phyloP scores from a whole-genome alignment of 2,329 filamentous ascomycete genomes.

The Alternaria novae-zelandiae region DNA sequence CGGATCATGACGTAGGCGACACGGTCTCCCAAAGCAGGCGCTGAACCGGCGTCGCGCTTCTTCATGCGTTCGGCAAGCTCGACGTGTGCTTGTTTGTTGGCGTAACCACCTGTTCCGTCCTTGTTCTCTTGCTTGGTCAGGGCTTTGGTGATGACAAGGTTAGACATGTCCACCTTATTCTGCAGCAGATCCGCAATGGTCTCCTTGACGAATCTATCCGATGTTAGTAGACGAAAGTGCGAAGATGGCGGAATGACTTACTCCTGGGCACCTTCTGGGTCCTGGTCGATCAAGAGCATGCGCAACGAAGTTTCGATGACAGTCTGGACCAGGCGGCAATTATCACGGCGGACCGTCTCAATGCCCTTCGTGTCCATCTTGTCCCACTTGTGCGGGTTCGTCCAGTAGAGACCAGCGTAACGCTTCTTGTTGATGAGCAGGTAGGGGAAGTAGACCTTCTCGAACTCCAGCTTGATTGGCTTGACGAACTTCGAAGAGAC shows the following conservation, averaged over 20 bases:
- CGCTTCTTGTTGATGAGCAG: slow-evolving; percentile 99
- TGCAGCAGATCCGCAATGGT: slow-evolving; percentile 94
- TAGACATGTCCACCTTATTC: slow-evolving; percentile 99
- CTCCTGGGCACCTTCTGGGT: slow-evolving; percentile 90
- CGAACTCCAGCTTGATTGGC: slow-evolving; percentile 98
- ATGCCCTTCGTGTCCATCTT: slow-evolving; percentile 99
- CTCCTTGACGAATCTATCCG: slow-evolving; percentile 84
- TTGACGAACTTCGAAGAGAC: slow-evolving; percentile 94
- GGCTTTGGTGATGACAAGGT: slow-evolving; percentile 98
- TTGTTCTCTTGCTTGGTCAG: slow-evolving; percentile 70
- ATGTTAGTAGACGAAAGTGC: slow-evolving; percentile 47
- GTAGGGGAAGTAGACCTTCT: slow-evolving; percentile 98
- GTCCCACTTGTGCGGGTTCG: slow-evolving; percentile 90
- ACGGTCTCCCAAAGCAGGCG: slow-evolving; percentile 89
- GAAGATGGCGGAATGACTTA: slow-evolving; percentile 58
- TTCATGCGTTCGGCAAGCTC: slow-evolving; percentile 96
- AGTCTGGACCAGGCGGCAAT: slow-evolving; percentile 92
- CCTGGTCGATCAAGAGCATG: slow-evolving; percentile 93
- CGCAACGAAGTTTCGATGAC: slow-evolving; percentile 96
- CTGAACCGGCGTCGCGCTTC: slow-evolving; percentile 94
- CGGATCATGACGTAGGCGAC: slow-evolving; percentile 99
- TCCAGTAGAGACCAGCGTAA: slow-evolving; percentile 98
- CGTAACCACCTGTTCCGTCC: slow-evolving; percentile 62
- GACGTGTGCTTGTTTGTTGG: slow-evolving; percentile 92
- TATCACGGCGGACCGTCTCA: slow-evolving; percentile 95